These are phyloP conservation scores for Vicia faba DNA, from an alignment of 306 rosid genomes.

Conservation along the genomic window DNA sequence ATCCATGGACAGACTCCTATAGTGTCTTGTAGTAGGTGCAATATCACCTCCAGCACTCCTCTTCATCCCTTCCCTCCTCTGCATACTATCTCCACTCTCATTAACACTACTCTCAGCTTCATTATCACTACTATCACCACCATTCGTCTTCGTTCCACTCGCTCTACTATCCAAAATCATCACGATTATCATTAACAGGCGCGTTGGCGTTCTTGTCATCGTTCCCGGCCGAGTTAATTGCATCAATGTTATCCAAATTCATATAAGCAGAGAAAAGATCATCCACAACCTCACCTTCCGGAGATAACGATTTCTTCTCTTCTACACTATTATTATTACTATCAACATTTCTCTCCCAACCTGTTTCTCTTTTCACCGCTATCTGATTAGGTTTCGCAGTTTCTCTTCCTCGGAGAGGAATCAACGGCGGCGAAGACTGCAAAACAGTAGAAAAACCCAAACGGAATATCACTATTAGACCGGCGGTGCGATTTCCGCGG, in stretches of 20 bases:
- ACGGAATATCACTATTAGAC: constrained; percentile 89
- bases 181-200: constrained; percentile 62
- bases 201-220: constrained; percentile 74
- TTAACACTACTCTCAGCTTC: constrained; percentile 89
- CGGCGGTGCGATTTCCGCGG: constrained; percentile 88
- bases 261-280: constrained; percentile 89
- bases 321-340: constrained; percentile 58
- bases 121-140: constrained; percentile 89
- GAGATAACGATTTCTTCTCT: constrained; percentile 82
- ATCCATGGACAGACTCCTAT: constrained; percentile 90
- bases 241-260: constrained; percentile 85
- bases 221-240: constrained; percentile 66
- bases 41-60: constrained; percentile 77
- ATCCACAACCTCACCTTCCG: constrained; percentile 86
- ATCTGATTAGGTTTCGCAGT: constrained; percentile 45
- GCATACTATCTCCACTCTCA: constrained; percentile 61
- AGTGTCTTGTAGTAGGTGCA: constrained; percentile 70
- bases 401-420: constrained; percentile 56
- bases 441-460: constrained; percentile 69
- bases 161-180: constrained; percentile 96
- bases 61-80: constrained; percentile 70
- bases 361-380: constrained; percentile 60
- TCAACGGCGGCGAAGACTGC: constrained; percentile 71
- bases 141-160: constrained; percentile 81
- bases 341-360: constrained; percentile 13